phyloP scores from a whole-genome alignment of 2,329 filamentous ascomycete genomes.

The Acrodontium crateriforme region DNA sequence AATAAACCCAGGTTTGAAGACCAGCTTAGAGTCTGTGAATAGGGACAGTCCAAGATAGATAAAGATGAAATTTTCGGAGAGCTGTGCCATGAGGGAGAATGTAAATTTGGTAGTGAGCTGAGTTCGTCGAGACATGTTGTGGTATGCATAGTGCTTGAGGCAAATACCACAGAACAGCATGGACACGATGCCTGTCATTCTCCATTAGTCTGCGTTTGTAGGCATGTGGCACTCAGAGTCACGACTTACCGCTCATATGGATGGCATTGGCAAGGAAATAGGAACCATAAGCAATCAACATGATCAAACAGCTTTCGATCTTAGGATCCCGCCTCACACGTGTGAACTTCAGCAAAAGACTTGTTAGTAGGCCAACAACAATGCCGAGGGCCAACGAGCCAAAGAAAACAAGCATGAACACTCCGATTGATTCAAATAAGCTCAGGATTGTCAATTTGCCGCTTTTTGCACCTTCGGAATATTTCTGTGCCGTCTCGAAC shows the following conservation, averaged over 20 bases:
- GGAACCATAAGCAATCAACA: slow-evolving; percentile 87
- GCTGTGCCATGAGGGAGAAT: slow-evolving; percentile 84
- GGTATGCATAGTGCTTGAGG: slow-evolving; percentile 96
- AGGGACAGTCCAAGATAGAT: slow-evolving; percentile 93
- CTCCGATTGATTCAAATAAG: slow-evolving; percentile 79
- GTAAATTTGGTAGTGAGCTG: slow-evolving; percentile 97
- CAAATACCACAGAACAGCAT: slow-evolving; percentile 96
- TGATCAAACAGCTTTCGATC: slow-evolving; percentile 89
- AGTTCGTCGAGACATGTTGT: slow-evolving; percentile 97
- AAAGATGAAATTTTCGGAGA: slow-evolving; percentile 99
- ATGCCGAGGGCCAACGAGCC: slow-evolving; percentile 84
- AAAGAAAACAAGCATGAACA: slow-evolving; percentile 94
- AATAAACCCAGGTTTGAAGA: slow-evolving; percentile 91
- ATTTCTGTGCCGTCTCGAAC: slow-evolving; percentile 93
- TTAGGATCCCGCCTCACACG: slow-evolving; percentile 85
- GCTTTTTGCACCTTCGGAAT: slow-evolving; percentile 59
- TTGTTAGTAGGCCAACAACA: slow-evolving; percentile 72
- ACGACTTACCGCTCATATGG: slow-evolving; percentile 72
- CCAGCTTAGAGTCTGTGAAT: slow-evolving; percentile 76
- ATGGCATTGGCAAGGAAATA: slow-evolving; percentile 98
- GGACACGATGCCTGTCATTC: slow-evolving; percentile 68
- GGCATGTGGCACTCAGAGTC: not conserved
- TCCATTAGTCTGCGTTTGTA: slow-evolving; percentile 9
- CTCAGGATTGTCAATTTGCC: slow-evolving; percentile 63
- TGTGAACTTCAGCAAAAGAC: slow-evolving; percentile 84